Conservation (phyloP, 208 protist genomes). For the Blechomonas ayalai region DNA sequence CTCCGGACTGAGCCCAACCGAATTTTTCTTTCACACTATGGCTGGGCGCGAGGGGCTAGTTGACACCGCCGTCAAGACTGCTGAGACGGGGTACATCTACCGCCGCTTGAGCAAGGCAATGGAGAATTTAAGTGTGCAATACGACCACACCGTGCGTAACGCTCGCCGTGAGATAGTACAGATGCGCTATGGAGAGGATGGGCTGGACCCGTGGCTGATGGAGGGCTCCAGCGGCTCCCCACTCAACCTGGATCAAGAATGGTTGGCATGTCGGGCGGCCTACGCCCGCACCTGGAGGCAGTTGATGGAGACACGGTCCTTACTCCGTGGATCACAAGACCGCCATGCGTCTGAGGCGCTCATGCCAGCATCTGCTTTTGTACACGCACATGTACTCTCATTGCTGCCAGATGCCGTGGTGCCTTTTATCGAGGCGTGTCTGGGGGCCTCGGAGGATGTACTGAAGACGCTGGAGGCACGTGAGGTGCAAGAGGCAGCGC, state of each 20-base stretch:
- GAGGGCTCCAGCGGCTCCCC: conserved; percentile 84
- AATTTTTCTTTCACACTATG: conserved; percentile 99
- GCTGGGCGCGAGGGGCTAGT: conserved; percentile 97
- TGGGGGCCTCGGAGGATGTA: conserved; percentile 24
- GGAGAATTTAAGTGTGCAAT: conserved; percentile 97
- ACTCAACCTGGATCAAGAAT: conserved; percentile 81
- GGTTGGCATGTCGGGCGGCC: conserved; percentile 49
- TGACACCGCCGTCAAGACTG: conserved; percentile 99
- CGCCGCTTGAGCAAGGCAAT: conserved; percentile 98
- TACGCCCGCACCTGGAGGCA: conserved; percentile 32
- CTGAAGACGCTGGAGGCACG: conserved; percentile 15
- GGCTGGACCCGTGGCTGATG: conserved; percentile 97
- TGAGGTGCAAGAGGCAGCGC: conserved; percentile 11
- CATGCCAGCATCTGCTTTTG: neutral
- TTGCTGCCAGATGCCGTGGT: conserved; percentile 47
- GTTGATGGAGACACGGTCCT: neutral
- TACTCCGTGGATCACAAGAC: conserved; percentile 1
- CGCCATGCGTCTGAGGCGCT: neutral
- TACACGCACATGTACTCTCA: conserved; percentile 35
- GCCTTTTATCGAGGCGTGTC: conserved; percentile 24
- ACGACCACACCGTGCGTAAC: conserved; percentile 98
- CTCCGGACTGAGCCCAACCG: conserved; percentile 95
- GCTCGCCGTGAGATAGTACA: conserved; percentile 93
- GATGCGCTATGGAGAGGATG: conserved; percentile 98
- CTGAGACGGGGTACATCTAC: conserved; percentile 99